Evolutionary conservation across 768 basidiomycete genomes (phyloP), one percentile per base, ranked within the genome.

Genomic region (Lentinula lateritia): DNA sequence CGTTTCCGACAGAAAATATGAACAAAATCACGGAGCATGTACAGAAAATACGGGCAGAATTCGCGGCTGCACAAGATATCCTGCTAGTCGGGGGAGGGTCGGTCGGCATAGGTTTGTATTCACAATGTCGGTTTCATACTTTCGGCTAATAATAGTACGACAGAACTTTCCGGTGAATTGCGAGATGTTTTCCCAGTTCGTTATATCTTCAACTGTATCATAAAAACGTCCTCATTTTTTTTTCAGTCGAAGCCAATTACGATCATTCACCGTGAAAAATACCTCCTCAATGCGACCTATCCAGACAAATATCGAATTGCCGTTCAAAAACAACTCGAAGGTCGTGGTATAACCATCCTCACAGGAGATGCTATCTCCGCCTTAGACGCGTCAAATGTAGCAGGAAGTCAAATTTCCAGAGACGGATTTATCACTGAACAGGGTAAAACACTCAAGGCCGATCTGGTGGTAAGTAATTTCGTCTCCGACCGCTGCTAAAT

Each of bases 41-140:
- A 16, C 61, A 65, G 2, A 58, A 63, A 0, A 75, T 72, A 68
- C 72, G 75, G 41, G 62, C 66, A 13, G 74, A 73, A 45, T 76
- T 82, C 52, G 66, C 67, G 50, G 63, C 68, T 4, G 76, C 80
- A n/a, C 67, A 72, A 23, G 72, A 81, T 68, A 76, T 85, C 62
- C 74, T 83, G 6, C 66, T 87, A 28, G 83, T 76, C 1, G 86
- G 84, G 28, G 85, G 84, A 41, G 86, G 85, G 35, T 76, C 83
- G 5, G 76, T 87, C 35, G 84, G 80, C 4, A 66, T 83, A 39
- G 80, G 80, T 79, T 57, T 7, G 74, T 50, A 35, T 34, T 20
- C 18, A 13, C 20, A 15, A 7, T 15, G 8, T 48, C 52, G 52
- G 8, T 46, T 10, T 20, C 32, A 20, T 10, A 53, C 57, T 53